These are phyloP conservation scores for Achlya hypogyna DNA, from an alignment of 352 stramenopile species.

Conservation along the genomic window DNA sequence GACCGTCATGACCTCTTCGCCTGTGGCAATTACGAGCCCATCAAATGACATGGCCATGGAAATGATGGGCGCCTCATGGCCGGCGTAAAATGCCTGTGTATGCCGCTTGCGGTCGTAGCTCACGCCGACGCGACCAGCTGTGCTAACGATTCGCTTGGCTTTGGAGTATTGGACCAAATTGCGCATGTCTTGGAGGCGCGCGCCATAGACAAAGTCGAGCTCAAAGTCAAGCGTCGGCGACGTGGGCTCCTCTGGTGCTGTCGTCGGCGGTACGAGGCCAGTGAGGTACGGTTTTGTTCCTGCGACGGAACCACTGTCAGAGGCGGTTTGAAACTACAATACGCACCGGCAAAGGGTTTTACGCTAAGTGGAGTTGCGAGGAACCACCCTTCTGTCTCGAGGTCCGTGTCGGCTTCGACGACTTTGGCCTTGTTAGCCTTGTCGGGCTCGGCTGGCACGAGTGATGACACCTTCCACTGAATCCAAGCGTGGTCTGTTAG, in stretches of 20 bases:
- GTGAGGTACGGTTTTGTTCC: constrained; percentile 55
- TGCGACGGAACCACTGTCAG: no score
- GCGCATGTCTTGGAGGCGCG: constrained; percentile 44
- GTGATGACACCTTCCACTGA: constrained; percentile 8
- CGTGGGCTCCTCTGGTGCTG: constrained; percentile 27
- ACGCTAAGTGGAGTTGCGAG: not conserved
- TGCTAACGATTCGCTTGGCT: constrained; percentile 54
- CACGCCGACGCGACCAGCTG: constrained; percentile 47
- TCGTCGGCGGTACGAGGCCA: constrained; percentile 43
- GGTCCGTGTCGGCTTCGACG: constrained; percentile 10
- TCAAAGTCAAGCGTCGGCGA: constrained; percentile 33
- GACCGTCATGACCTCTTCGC: constrained; percentile 62
- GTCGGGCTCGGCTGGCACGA: not conserved
- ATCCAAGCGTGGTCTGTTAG: constrained; percentile 1
- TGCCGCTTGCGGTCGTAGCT: constrained; percentile 70
- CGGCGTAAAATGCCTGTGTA: constrained; percentile 51
- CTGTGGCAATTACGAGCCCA: constrained; percentile 53
- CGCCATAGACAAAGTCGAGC: constrained; percentile 59
- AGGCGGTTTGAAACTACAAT: no score
- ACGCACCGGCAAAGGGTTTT: constrained; percentile 17
- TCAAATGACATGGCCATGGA: constrained; percentile 37
- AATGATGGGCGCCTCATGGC: constrained; percentile 48
- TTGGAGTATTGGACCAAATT: constrained; percentile 53
- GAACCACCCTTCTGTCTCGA: constrained; percentile 20
- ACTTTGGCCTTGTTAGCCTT: constrained; percentile 11